phyloP scores from a whole-genome alignment of 371 early-diverging fungal species.

The Capillidium rhysosporum region DNA sequence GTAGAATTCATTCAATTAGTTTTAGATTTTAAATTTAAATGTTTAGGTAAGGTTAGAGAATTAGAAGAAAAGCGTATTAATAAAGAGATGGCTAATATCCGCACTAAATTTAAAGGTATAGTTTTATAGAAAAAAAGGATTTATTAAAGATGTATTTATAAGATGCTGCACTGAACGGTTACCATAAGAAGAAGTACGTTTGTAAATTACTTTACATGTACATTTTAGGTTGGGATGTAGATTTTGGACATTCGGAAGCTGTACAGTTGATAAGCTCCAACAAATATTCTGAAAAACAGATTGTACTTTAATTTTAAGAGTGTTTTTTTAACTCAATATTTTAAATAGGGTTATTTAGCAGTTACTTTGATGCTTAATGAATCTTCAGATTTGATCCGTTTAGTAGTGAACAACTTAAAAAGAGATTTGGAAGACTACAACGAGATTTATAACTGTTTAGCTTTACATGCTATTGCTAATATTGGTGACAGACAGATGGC shows the following conservation, averaged over 20 bases:
- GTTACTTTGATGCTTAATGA: constrained; percentile 78
- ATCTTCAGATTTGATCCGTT: constrained; percentile 54
- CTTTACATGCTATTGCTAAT: constrained; percentile 87
- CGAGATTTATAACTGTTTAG: constrained; percentile 79
- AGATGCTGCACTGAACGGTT: constrained; percentile 82
- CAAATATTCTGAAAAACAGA: constrained; percentile 93
- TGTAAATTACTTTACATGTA: constrained; percentile 96
- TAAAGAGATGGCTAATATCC: constrained; percentile 96
- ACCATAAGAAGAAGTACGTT: constrained; percentile 96
- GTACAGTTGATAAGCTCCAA: constrained; percentile 70
- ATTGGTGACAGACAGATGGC: constrained; percentile 85
- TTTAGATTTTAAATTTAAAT: background rate
- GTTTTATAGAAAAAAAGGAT: background rate
- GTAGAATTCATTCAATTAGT: constrained; percentile 12
- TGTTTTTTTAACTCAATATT: background rate
- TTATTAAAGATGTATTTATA: background rate
- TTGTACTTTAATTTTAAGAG: constrained; percentile 37
- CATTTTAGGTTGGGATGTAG: constrained; percentile 92
- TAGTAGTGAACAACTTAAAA: constrained; percentile 70
- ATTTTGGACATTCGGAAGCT: constrained; percentile 93
- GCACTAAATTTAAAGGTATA: constrained; percentile 89
- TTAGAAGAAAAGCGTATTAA: constrained; percentile 93
- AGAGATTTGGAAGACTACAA: constrained; percentile 76
- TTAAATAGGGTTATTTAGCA: constrained; percentile 74
- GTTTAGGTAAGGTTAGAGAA: constrained; percentile 80